Evolutionary conservation across 768 basidiomycete genomes (phyloP), one percentile per base, ranked within the genome.

Genomic region (Tephrocybe sp.): DNA sequence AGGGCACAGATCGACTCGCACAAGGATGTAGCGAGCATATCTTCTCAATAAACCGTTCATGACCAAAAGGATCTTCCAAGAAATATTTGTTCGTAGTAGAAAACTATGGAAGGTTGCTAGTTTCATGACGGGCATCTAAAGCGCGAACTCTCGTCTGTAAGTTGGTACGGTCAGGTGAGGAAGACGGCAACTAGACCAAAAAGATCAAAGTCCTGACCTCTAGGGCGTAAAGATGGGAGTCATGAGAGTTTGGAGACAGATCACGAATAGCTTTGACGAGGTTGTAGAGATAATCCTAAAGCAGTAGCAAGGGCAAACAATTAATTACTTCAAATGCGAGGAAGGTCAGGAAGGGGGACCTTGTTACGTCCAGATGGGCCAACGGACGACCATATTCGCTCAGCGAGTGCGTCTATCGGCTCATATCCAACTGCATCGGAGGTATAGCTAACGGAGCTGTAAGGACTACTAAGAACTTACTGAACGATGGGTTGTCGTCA

Each of bases 351-450:
- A 15, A n/a, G 21, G 49, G 40, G 1, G 34, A 89, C 93, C 74
- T 93, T 95, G 72, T 98, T 98, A 2, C 72, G 79, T 0, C 95
- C 95, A 0, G 94, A 97, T 0, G 94, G 93, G 1, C 95, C 95
- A 0, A 82, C 76, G 0, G 88, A 84, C 21, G 68, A 65, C 78
- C 84, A 87, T 42, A 98, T 96, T 3, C 73, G 73, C 26, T 77
- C 60, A 0, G 92, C 84, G 4, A 95, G 79, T 2, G 58, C 48
- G 31, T 84, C 79, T n/a, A 93, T 69, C 0, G 87, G 83, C 63
- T 95, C 89, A 6, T 87, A 85, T 2, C 91, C 94, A 39, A 92
- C 94, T 95, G 52, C 9, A 40, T 44, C 5, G 2, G 35, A 51
- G 19, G 18, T 50, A 21, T 16, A 55, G 13, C 13, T 19, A 47